A percentile compares a stretch with the other conserved stretches of the same genome.
These are phyloP conservation scores for Cladorrhinum sp. DNA, from an alignment of 2,329 filamentous ascomycete genomes.

Conservation along the genomic window DNA sequence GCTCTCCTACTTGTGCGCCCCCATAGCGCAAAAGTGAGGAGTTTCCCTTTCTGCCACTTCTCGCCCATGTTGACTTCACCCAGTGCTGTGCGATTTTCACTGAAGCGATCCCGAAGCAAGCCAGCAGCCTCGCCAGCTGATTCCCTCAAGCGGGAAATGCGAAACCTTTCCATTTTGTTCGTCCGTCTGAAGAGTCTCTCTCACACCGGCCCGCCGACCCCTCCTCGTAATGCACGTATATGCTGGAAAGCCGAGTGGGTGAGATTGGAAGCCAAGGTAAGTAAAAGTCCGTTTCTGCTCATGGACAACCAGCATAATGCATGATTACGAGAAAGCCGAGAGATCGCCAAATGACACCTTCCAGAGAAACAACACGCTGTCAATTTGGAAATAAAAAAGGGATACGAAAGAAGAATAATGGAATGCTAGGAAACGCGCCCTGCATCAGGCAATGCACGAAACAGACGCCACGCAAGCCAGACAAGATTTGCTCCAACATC, in stretches of 20 bases:
- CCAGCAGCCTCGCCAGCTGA: neutral
- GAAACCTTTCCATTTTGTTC: neutral
- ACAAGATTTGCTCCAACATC: neutral
- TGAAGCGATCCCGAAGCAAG: neutral
- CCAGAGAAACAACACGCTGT: neutral
- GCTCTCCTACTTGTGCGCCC: constrained; percentile 35
- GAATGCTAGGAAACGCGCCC: neutral
- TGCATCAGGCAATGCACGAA: neutral
- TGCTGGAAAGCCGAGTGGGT: neutral
- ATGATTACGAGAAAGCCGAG: neutral
- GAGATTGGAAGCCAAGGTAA: neutral
- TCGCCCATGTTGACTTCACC: constrained; percentile 25
- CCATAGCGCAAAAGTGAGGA: constrained; percentile 31
- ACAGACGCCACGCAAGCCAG: neutral
- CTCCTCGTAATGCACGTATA: neutral
- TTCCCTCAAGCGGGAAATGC: neutral
- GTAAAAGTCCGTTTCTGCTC: neutral
- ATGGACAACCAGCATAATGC: neutral
- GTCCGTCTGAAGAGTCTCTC: no score
- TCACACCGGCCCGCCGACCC: neutral
- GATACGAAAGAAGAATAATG: neutral
- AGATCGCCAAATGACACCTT: no score
- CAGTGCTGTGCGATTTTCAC: constrained; percentile 14
- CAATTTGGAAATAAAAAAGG: neutral
- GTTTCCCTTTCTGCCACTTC: constrained; percentile 25